A percentile compares a stretch with the other conserved stretches of the same genome.
Conservation (phyloP, 306 rosid species). For the Citrullus mucosospermus region DNA sequence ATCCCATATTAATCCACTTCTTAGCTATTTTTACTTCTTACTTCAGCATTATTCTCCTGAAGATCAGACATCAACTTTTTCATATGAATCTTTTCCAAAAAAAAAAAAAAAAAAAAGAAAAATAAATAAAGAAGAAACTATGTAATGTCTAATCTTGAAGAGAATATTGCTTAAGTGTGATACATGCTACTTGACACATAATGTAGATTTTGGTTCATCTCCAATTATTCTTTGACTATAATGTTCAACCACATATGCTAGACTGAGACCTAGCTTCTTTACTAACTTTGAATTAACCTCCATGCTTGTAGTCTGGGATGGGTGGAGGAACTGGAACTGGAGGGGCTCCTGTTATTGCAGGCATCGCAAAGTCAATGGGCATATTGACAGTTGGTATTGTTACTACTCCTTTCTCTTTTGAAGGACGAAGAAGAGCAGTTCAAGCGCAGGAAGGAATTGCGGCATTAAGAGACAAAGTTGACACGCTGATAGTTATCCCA, state of each 20-base stretch:
- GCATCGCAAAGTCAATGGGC: constrained; percentile 91
- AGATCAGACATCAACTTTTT: background rate
- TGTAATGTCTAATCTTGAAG: too few species aligned
- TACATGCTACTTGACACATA: background rate
- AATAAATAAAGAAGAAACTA: too few species aligned
- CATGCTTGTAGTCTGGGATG: constrained; percentile 75
- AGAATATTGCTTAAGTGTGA: background rate
- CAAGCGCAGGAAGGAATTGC: constrained; percentile 99
- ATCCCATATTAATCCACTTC: background rate
- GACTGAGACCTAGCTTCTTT: background rate
- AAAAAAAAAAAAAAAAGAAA: too few species aligned
- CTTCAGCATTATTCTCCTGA: background rate
- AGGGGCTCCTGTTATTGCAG: constrained; percentile 94
- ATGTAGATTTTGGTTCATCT: background rate
- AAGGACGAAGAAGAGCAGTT: constrained; percentile 95
- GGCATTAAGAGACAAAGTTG: constrained; percentile 87
- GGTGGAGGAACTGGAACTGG: constrained; percentile 99
- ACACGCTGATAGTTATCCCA: constrained; percentile 94
- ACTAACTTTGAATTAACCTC: constrained; percentile 5
- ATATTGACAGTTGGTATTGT: constrained; percentile 95
- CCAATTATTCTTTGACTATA: background rate
- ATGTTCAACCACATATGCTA: background rate
- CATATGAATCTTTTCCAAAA: background rate
- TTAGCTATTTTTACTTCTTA: background rate
- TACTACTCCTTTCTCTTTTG: constrained; percentile 96